Conservation (phyloP, 495 filamentous ascomycete genomes). For the Tuber microsphaerosporum region DNA sequence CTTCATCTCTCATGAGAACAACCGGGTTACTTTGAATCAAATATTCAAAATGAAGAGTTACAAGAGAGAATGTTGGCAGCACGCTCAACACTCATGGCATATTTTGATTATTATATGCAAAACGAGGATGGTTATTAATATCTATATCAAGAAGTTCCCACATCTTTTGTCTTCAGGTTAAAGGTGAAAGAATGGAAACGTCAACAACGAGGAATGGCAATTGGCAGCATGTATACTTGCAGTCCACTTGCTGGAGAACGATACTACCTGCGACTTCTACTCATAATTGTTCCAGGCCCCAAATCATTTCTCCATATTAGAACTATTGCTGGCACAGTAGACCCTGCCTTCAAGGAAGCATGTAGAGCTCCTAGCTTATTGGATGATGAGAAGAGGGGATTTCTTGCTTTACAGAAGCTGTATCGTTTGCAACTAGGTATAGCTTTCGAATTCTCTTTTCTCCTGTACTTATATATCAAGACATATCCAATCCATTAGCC, state of each 20-base stretch:
- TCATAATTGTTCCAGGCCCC: background rate
- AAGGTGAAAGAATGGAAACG: background rate
- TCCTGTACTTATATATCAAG: background rate
- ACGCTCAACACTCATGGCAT: background rate
- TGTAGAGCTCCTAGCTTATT: background rate
- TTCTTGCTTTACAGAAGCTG: background rate
- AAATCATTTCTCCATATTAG: background rate
- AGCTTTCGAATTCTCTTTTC: background rate
- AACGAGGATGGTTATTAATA: background rate
- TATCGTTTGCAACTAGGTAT: background rate
- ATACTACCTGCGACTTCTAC: background rate
- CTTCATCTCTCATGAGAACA: background rate
- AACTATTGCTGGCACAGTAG: background rate
- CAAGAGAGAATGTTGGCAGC: background rate
- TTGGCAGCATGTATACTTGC: background rate
- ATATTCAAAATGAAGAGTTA: background rate
- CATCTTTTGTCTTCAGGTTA: background rate
- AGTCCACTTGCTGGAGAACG: background rate
- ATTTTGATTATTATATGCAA: background rate
- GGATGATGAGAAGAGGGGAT: background rate
- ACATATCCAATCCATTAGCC: background rate
- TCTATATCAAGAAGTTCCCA: background rate
- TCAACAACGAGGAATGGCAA: background rate
- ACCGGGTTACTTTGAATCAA: background rate
- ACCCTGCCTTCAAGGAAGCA: background rate